Percentiles rank a stretch among this genome's conserved stretches.
These are phyloP conservation scores for Cordyceps farinosa DNA, from an alignment of 2,329 filamentous ascomycete species.

Conservation along the genomic window DNA sequence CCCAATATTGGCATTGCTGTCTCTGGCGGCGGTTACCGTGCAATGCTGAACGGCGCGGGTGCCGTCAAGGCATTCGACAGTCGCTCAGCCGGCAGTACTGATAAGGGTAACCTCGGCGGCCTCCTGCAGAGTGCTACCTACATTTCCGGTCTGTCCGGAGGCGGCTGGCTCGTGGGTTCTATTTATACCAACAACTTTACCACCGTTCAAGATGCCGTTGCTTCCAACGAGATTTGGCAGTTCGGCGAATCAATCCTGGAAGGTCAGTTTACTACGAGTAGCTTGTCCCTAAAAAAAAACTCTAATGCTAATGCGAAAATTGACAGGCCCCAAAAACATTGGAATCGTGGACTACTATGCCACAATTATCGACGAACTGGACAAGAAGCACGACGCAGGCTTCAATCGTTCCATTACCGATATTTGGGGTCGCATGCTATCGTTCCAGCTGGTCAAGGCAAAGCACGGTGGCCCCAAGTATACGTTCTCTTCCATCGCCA, in stretches of 20 bases:
- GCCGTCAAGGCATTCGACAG: constrained; percentile 75
- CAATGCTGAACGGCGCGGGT: constrained; percentile 80
- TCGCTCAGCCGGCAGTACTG: constrained; percentile 51
- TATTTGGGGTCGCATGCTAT: constrained; percentile 84
- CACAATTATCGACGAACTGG: constrained; percentile 34
- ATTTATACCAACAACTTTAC: constrained; percentile 83
- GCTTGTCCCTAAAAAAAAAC: not conserved
- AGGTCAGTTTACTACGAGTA: constrained; percentile 22
- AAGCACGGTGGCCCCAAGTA: constrained; percentile 69
- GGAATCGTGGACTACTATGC: constrained; percentile 39
- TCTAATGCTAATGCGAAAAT: not conserved
- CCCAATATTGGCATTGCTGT: constrained; percentile 69
- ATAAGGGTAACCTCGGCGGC: constrained; percentile 68
- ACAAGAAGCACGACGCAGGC: constrained; percentile 38
- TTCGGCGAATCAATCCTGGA: constrained; percentile 41
- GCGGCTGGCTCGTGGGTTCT: constrained; percentile 80
- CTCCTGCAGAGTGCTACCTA: constrained; percentile 80
- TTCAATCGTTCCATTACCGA: constrained; percentile 70
- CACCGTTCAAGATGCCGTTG: constrained; percentile 43
- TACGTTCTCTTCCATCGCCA: constrained; percentile 71
- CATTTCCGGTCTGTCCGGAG: constrained; percentile 74
- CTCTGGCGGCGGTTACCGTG: constrained; percentile 82
- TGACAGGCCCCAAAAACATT: constrained; percentile 33
- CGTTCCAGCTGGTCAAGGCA: constrained; percentile 79
- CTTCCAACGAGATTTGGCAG: constrained; percentile 38